Evolutionary conservation across 371 early-diverging fungal genomes (phyloP).

Genomic region (Rhizopus sp.): DNA sequence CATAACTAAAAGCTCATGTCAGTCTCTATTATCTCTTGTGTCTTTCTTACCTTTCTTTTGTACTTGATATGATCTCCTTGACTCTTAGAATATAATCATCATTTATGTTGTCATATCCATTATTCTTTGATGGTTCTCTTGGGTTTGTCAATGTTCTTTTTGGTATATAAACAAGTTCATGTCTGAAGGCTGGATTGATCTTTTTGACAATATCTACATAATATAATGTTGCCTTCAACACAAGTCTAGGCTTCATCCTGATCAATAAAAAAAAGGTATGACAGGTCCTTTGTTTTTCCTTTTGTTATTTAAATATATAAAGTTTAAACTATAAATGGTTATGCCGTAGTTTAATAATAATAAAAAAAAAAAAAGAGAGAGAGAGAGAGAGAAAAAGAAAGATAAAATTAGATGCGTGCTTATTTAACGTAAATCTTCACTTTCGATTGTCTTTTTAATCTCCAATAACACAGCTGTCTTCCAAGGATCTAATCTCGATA

Average conservation of each 20-base stretch:
- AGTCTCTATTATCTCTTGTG: background rate
- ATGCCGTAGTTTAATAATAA: too few species aligned
- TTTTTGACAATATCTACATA: conserved; percentile 9
- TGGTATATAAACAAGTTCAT: conserved; percentile 16
- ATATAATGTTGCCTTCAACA: conserved; percentile 13
- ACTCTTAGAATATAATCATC: conserved; percentile 32
- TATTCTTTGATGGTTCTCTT: conserved; percentile 25
- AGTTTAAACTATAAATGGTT: too few species aligned
- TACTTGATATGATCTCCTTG: conserved; percentile 5
- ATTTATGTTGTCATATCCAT: conserved; percentile 28
- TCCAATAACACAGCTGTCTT: conserved; percentile 89
- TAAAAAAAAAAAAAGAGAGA: background rate
- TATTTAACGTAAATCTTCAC: conserved; percentile 41
- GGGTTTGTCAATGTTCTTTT: conserved; percentile 28
- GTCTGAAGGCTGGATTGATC: conserved; percentile 13
- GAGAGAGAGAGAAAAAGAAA: background rate
- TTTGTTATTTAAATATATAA: too few species aligned
- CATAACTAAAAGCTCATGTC: conserved; percentile 55
- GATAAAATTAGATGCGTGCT: conserved; percentile 10
- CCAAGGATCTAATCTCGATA: conserved; percentile 94
- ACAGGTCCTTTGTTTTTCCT: too few species aligned
- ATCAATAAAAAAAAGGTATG: too few species aligned
- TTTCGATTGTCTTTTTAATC: conserved; percentile 68
- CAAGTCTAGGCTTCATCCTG: conserved; percentile 7
- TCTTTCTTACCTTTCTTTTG: conserved; percentile 8